Evolutionary conservation across 495 filamentous ascomycete genomes (phyloP).

Genomic region (Neurospora africana): DNA sequence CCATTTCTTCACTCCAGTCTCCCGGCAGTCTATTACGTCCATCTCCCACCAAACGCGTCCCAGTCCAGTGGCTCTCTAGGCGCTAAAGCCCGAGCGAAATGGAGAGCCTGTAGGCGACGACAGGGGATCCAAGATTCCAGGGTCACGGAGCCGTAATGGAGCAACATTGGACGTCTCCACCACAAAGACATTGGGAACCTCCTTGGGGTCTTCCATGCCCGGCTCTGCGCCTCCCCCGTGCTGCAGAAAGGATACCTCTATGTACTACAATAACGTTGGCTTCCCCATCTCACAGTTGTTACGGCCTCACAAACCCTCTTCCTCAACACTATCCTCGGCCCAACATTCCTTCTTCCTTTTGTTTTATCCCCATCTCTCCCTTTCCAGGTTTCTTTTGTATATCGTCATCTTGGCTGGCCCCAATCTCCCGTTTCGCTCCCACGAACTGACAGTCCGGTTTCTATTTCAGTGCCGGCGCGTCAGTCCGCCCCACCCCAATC

Average conservation of each 20-base stretch:
- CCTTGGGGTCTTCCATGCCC: too few relatives aligned
- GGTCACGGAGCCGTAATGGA: not conserved
- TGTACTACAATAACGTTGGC: not conserved
- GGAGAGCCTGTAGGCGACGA: not conserved
- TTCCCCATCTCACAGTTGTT: not conserved
- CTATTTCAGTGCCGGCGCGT: conserved; percentile 10
- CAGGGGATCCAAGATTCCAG: not conserved
- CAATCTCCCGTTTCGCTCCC: not conserved
- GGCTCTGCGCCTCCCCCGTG: not conserved
- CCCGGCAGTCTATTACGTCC: not conserved
- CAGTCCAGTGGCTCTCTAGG: not conserved
- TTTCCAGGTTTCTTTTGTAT: not conserved
- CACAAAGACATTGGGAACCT: not conserved
- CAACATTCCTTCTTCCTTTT: conserved; percentile 1
- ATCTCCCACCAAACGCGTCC: not conserved
- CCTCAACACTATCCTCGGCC: not conserved
- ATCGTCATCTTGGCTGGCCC: not conserved
- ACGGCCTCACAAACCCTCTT: not conserved
- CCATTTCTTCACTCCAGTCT: not conserved
- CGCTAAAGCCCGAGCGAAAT: not conserved
- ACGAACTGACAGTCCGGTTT: not conserved
- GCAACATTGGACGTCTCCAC: not conserved
- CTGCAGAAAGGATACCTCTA: not conserved
- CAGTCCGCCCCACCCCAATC: conserved; percentile 39
- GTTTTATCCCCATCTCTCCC: not conserved